These are phyloP conservation scores for Heritiera fomes DNA, from an alignment of 345 rosid genomes.

Conservation along the genomic window DNA sequence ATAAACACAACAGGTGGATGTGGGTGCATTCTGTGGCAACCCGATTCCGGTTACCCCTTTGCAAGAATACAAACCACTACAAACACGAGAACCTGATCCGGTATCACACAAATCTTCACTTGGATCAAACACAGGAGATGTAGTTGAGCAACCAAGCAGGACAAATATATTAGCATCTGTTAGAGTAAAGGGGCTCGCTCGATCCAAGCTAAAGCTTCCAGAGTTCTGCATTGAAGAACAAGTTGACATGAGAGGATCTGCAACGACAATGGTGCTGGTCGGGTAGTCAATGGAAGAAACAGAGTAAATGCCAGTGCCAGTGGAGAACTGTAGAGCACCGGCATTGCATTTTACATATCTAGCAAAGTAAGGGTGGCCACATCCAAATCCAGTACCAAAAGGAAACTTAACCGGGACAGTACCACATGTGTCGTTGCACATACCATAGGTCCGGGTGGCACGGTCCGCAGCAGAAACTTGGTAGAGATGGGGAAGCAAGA, in stretches of 20 bases:
- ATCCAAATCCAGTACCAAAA: slow-evolving; percentile 55
- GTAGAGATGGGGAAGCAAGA: slow-evolving; percentile 24
- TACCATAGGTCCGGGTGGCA: slow-evolving; percentile 31
- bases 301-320: slow-evolving; percentile 49
- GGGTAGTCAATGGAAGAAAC: slow-evolving; percentile 56
- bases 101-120: slow-evolving; percentile 50
- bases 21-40: slow-evolving; percentile 51
- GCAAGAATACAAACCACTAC: slow-evolving; percentile 65
- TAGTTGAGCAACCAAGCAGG: slow-evolving; percentile 63
- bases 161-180: slow-evolving; percentile 50
- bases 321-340: slow-evolving; percentile 52
- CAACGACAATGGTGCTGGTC: slow-evolving; percentile 37
- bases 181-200: slow-evolving; percentile 53
- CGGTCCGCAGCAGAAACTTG: slow-evolving; percentile 29
- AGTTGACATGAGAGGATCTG: slow-evolving; percentile 66
- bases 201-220: slow-evolving; percentile 61
- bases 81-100: slow-evolving; percentile 59
- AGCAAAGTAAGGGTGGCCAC: slow-evolving; percentile 56
- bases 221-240: slow-evolving; percentile 67
- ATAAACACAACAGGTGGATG: slow-evolving; percentile 60
- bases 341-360: slow-evolving; percentile 53
- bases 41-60: slow-evolving; percentile 62
- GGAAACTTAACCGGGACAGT: slow-evolving; percentile 50
- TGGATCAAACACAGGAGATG: slow-evolving; percentile 63
- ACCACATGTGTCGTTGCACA: slow-evolving; percentile 50